Base-by-base conservation (phyloP, 139 green algal species). In the Picochlorum sp. region DNA sequence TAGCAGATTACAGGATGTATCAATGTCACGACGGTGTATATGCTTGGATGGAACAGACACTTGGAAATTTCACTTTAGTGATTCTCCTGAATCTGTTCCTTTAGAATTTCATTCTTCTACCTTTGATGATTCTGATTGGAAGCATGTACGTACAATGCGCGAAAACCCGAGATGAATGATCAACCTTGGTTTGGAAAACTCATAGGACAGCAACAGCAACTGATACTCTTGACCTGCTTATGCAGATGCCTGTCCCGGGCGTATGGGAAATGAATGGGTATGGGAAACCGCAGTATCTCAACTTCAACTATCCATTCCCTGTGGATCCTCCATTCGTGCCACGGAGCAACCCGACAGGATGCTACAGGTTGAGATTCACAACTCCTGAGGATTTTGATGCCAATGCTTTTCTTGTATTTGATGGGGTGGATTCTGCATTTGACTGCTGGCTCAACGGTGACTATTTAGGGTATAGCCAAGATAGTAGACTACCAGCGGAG, bases 231-330 rank as follows among this genome's bases (percentile, higher is more conserved):
- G 30, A n/a, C 57, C 28, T 13, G n/a, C n/a, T 5, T 63, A 8
- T 64, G 37, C 78, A 92, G 87, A 83, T 96, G 28, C 31, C 58
- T 0, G 88, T 98, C 18, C 92, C 92, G 0, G 66, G 74, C 51
- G 95, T 91, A 63, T 95, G 88, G 86, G 89, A 98, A 74, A 85
- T 77, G 45, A 65, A 88, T 47, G 92, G 92, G 23, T 75, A 83
- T 49, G 86, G 91, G 38, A 79, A 57, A 6, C 92, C 92, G 14
- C 92, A 95, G 69, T 98, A 98, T 75, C 93, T 89, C 20, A 98
- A 98, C 70, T 90, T 95, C 37, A 61, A 83, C 4, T 98, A 98
- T 75, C 90, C 92, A 18, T 95, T 96, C 47, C 85, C 86, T 9
- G 57, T 95, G 6, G 75, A 88, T 58, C 90, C 92, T 8, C 92